These are phyloP conservation scores for Diatrype stigma DNA, from an alignment of 2,329 filamentous ascomycete species.

Conservation along the genomic window DNA sequence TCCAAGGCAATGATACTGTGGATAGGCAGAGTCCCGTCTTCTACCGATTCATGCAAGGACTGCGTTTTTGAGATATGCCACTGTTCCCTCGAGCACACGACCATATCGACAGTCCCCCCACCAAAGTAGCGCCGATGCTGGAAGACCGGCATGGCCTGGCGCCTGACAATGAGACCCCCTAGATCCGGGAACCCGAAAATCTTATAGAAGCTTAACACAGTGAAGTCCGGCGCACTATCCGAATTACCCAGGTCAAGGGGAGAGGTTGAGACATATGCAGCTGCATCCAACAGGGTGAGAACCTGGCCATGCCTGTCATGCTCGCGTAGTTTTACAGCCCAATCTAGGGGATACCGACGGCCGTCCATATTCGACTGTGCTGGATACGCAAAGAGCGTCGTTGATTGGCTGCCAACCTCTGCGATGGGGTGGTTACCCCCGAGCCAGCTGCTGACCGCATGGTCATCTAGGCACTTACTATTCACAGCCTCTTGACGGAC, in stretches of 20 bases:
- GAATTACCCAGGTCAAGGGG: slow-evolving; percentile 65
- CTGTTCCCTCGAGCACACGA: slow-evolving; percentile 68
- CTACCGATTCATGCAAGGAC: slow-evolving; percentile 73
- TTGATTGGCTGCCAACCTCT: slow-evolving; percentile 14
- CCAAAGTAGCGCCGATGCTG: slow-evolving; percentile 77
- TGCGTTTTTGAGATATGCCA: slow-evolving; percentile 78
- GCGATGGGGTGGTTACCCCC: slow-evolving; percentile 29
- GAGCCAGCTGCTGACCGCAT: slow-evolving; percentile 63
- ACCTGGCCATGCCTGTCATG: slow-evolving; percentile 27
- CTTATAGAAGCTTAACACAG: slow-evolving; percentile 86
- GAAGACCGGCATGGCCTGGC: slow-evolving; percentile 61
- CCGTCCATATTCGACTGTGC: slow-evolving; percentile 95
- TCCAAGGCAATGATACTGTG: slow-evolving; percentile 85
- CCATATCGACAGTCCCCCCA: slow-evolving; percentile 90
- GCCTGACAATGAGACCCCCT: slow-evolving; percentile 78
- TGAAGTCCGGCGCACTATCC: slow-evolving; percentile 71
- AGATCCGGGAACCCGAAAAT: slow-evolving; percentile 97
- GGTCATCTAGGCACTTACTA: slow-evolving; percentile 64
- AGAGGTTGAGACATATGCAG: slow-evolving; percentile 73
- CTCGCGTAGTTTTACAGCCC: slow-evolving; percentile 51
- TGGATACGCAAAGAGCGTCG: slow-evolving; percentile 69
- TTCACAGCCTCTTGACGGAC: slow-evolving; percentile 65
- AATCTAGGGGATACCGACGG: slow-evolving; percentile 65
- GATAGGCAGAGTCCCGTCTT: slow-evolving; percentile 88
- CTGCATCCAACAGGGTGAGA: slow-evolving; percentile 79